Conservation (phyloP, 805 yeast species). For the Dipodascopsis uninucleata region DNA sequence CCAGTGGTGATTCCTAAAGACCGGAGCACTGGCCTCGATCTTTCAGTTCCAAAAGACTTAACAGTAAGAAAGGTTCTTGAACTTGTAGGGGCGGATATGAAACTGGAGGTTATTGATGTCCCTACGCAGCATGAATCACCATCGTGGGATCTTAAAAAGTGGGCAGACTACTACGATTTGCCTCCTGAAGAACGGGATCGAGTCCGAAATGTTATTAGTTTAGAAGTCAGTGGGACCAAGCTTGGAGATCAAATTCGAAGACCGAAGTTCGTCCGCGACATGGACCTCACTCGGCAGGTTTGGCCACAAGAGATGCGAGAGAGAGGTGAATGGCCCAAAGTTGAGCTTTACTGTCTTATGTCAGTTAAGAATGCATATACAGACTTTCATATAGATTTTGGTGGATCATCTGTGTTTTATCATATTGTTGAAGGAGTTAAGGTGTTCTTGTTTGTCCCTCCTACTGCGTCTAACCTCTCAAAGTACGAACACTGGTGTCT, state of each 20-base stretch:
- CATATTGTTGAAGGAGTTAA: constrained; percentile 74
- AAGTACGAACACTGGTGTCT: constrained; percentile 71
- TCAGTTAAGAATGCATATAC: constrained; percentile 77
- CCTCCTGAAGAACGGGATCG: constrained; percentile 51
- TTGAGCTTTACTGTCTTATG: constrained; percentile 76
- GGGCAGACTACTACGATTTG: constrained; percentile 67
- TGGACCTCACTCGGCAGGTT: constrained; percentile 66
- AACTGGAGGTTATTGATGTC: constrained; percentile 85
- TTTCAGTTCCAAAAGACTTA: constrained; percentile 54
- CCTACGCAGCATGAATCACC: constrained; percentile 61
- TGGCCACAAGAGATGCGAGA: constrained; percentile 45
- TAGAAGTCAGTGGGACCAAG: constrained; percentile 64
- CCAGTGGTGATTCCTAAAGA: constrained; percentile 48
- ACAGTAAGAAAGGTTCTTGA: constrained; percentile 55
- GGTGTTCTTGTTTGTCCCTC: constrained; percentile 74
- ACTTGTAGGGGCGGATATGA: constrained; percentile 57
- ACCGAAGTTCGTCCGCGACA: constrained; percentile 59
- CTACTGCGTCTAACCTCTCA: constrained; percentile 58
- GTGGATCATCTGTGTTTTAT: constrained; percentile 89
- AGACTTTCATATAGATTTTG: constrained; percentile 88
- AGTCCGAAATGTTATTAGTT: constrained; percentile 72
- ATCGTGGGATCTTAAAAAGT: constrained; percentile 64
- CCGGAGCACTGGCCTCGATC: constrained; percentile 40
- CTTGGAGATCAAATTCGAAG: constrained; percentile 52
- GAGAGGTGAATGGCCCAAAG: constrained; percentile 35